phyloP scores from a whole-genome alignment of 2,329 filamentous ascomycete genomes.

The Bipolaris gigantea region DNA sequence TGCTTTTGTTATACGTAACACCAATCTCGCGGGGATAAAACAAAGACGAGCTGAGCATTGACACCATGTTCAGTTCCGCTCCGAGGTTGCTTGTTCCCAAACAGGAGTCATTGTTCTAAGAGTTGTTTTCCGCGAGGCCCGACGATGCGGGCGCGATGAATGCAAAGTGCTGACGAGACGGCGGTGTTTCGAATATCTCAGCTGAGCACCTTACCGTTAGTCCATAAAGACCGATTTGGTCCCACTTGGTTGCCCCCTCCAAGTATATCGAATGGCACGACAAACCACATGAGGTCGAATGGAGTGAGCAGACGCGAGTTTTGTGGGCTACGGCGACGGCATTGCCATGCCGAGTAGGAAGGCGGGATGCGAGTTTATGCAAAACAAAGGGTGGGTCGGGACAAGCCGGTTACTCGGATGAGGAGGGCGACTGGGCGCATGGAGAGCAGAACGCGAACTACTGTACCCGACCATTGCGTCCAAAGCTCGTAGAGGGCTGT shows the following conservation, averaged over 20 bases:
- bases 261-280: conserved; percentile 9
- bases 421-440: background rate
- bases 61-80: background rate
- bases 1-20: background rate
- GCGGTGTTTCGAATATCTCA: background rate
- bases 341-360: conserved; percentile 5
- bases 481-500: background rate
- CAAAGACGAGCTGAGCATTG: background rate
- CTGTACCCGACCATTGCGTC: background rate
- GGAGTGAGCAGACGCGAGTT: background rate
- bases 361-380: conserved; percentile 13
- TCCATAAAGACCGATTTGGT: background rate
- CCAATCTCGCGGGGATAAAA: background rate
- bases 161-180: conserved; percentile 4
- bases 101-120: background rate
- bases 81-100: conserved; percentile 7
- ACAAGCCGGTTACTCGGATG: conserved; percentile 4
- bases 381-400: conserved; percentile 11
- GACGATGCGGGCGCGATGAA: conserved; percentile 1
- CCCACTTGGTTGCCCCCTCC: background rate
- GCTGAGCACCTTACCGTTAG: background rate
- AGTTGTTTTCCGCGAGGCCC: conserved; percentile 3
- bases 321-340: conserved; percentile 1
- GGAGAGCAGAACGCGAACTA: background rate
- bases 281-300: conserved; percentile 10